Percentiles rank a stretch among this genome's conserved stretches.
Evolutionary conservation across 345 rosid species (phyloP).

Genomic region (Cardamine occulta): DNA sequence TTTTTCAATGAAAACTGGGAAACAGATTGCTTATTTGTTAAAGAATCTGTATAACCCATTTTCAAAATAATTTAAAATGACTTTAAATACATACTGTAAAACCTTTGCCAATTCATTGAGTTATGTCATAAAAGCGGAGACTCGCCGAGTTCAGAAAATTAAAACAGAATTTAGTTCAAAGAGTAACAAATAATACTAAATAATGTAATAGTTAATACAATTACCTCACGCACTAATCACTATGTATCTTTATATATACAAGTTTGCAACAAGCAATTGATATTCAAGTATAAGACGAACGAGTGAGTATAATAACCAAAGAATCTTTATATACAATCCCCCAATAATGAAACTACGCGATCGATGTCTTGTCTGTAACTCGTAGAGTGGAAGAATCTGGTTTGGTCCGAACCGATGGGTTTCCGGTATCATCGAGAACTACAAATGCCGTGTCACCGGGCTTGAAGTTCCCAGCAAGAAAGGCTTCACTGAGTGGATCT

Average conservation of each 20-base stretch:
- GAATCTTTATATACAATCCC: slow-evolving; percentile 42
- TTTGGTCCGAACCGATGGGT: slow-evolving; percentile 58
- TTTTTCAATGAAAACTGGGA: no score
- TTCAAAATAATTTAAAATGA: no score
- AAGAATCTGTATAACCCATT: no score
- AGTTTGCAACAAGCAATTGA: slow-evolving; percentile 46
- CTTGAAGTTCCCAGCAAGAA: slow-evolving; percentile 67
- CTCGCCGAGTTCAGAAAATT: neutral
- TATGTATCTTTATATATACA: slow-evolving; percentile 47
- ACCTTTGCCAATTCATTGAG: neutral
- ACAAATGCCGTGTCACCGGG: slow-evolving; percentile 84
- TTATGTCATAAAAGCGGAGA: neutral
- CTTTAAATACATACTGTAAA: no score
- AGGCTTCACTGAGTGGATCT: slow-evolving; percentile 84
- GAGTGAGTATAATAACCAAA: slow-evolving; percentile 37
- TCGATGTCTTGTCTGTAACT: slow-evolving; percentile 61
- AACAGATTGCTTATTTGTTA: no score
- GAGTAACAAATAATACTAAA: neutral
- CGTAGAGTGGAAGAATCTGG: slow-evolving; percentile 54
- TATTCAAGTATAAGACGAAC: slow-evolving; percentile 25
- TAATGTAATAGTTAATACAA: slow-evolving; percentile 15
- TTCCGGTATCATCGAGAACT: slow-evolving; percentile 77
- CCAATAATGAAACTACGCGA: slow-evolving; percentile 37
- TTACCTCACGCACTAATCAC: slow-evolving; percentile 36
- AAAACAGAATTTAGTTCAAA: neutral